phyloP scores from a whole-genome alignment of 139 green algal genomes.

The Coccomyxa sp. region DNA sequence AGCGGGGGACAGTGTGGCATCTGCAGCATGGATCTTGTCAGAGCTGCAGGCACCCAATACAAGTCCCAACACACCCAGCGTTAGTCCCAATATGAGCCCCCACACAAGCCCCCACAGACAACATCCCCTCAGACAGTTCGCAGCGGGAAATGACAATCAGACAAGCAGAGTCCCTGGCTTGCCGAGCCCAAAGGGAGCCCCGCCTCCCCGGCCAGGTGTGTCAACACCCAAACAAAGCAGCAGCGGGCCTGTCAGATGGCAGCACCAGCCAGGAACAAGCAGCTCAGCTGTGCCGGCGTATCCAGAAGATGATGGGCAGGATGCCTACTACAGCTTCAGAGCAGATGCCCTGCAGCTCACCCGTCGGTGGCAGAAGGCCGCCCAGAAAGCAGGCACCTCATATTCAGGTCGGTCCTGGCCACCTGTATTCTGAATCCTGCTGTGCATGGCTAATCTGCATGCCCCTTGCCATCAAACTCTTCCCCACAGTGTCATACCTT shows the following conservation, averaged over 20 bases:
- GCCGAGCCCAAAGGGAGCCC: neutral
- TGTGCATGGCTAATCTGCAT: neutral
- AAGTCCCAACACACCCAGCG: neutral
- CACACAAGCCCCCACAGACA: neutral
- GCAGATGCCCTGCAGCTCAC: constrained; percentile 15
- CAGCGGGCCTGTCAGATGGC: neutral
- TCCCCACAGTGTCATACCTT: neutral
- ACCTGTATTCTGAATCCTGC: neutral
- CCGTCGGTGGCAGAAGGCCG: constrained; percentile 1
- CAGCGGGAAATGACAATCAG: neutral
- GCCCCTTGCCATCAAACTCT: neutral
- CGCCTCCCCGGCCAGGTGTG: neutral
- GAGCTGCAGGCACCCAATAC: constrained; percentile 10
- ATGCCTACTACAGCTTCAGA: constrained; percentile 7
- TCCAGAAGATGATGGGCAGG: neutral
- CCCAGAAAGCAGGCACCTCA: neutral
- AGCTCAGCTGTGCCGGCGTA: neutral
- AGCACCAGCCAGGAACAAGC: neutral
- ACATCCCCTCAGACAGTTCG: neutral
- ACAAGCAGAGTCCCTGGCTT: neutral
- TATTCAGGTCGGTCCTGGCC: constrained; percentile 1
- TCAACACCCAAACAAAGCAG: neutral
- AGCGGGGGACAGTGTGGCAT: neutral
- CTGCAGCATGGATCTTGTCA: constrained; percentile 9
- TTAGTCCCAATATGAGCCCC: neutral